Evolutionary conservation across 768 basidiomycete species (phyloP).

Genomic region (Lyophyllum semitale): DNA sequence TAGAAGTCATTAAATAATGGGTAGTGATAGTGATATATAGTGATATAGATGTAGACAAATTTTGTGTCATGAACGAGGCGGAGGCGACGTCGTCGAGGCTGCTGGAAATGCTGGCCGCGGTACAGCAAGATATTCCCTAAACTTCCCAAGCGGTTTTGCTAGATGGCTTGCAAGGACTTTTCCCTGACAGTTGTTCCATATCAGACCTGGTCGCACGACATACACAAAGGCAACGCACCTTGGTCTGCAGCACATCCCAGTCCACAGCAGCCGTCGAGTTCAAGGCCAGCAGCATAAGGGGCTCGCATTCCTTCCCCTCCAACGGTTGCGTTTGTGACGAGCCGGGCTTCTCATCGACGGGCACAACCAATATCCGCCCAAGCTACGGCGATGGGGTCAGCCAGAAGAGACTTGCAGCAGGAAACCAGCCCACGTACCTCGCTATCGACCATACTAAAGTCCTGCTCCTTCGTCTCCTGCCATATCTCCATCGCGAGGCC

Average conservation of each 20-base stretch:
- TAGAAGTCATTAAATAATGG: background rate
- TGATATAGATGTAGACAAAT: background rate
- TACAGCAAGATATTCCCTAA: conserved; percentile 37
- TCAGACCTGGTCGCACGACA: background rate
- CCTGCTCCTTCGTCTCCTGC: conserved; percentile 71
- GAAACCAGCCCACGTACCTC: conserved; percentile 49
- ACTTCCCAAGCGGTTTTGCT: conserved; percentile 44
- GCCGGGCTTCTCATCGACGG: conserved; percentile 47
- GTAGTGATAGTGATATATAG: background rate
- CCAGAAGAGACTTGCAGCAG: conserved; percentile 2
- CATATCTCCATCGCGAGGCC: conserved; percentile 77
- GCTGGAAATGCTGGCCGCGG: conserved; percentile 28
- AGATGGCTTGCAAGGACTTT: conserved; percentile 43
- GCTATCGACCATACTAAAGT: conserved; percentile 73
- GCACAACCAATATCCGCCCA: conserved; percentile 69
- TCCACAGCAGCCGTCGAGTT: conserved; percentile 60
- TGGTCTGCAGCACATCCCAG: conserved; percentile 67
- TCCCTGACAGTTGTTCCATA: conserved; percentile 31
- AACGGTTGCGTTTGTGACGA: conserved; percentile 7
- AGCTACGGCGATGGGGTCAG: conserved; percentile 57
- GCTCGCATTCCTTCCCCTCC: conserved; percentile 36
- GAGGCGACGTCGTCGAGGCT: conserved; percentile 34
- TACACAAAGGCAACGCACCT: conserved; percentile 42
- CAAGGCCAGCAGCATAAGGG: conserved; percentile 70
- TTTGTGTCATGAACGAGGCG: conserved; percentile 18